These are phyloP conservation scores for Saccharomyces hybrid DNA, from an alignment of 1,139 yeast species.

Conservation along the genomic window DNA sequence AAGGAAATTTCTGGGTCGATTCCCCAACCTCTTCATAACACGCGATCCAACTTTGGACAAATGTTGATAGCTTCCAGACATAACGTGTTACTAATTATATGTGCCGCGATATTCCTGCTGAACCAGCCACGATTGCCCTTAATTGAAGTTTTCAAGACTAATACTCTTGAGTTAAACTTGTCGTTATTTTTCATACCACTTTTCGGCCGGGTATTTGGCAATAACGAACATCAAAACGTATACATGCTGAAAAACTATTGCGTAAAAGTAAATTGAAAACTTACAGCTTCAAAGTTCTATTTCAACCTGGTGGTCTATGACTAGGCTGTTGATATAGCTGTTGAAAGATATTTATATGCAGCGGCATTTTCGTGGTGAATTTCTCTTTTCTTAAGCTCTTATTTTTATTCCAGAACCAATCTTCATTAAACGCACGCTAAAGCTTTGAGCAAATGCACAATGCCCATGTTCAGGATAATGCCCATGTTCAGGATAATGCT, in stretches of 20 bases:
- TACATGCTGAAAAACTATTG: background rate
- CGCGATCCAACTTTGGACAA: constrained; percentile 29
- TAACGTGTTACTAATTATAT: background rate
- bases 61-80: constrained; percentile 18
- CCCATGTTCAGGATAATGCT: background rate
- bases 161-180: background rate
- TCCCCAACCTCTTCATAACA: constrained; percentile 17
- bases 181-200: background rate
- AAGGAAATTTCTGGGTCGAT: constrained; percentile 21
- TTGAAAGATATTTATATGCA: background rate
- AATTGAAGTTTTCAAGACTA: background rate
- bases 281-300: no score
- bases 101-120: background rate
- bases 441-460: background rate
- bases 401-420: background rate
- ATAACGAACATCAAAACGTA: background rate
- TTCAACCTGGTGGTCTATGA: no score
- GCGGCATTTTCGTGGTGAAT: background rate
- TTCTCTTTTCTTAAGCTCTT: background rate
- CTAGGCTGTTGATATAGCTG: background rate
- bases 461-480: background rate
- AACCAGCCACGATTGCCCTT: background rate
- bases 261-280: background rate
- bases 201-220: background rate
- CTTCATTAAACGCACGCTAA: background rate